These are phyloP conservation scores for Oenanthe javanica DNA, from an alignment of 140 eudicot genomes.

Conservation along the genomic window DNA sequence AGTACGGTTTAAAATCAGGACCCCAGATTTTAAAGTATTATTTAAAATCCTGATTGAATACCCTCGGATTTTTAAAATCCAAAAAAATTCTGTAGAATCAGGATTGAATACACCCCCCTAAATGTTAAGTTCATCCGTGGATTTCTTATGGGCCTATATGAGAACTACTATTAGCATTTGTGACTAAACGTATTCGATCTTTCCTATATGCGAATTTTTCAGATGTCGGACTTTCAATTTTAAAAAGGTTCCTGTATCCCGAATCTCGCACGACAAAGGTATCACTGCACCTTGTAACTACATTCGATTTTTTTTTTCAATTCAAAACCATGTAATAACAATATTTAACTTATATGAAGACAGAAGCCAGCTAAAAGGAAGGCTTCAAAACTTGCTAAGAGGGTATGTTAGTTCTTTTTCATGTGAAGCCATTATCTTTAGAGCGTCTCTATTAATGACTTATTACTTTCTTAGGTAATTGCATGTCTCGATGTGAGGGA, in stretches of 20 bases:
- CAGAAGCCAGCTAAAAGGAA: constrained; percentile 82
- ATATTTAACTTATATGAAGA: constrained; percentile 53
- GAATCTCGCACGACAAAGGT: constrained; percentile 67
- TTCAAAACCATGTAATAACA: constrained; percentile 25
- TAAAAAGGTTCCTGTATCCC: constrained; percentile 72
- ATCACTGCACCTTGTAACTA: constrained; percentile 18
- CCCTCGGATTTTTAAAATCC: too few relatives aligned
- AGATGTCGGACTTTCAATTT: constrained; percentile 91
- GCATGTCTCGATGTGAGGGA: constrained; percentile 99
- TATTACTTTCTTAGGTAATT: constrained; percentile 52
- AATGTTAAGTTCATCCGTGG: neutral
- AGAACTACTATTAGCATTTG: neutral
- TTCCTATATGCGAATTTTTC: constrained; percentile 20
- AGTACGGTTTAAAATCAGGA: too few relatives aligned
- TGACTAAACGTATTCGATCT: neutral
- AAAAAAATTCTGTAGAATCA: too few relatives aligned
- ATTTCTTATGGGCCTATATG: neutral
- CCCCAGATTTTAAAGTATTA: too few relatives aligned
- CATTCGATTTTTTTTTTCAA: neutral
- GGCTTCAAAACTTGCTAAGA: constrained; percentile 91
- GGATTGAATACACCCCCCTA: too few relatives aligned
- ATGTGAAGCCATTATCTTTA: neutral
- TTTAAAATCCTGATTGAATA: too few relatives aligned
- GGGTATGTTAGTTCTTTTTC: constrained; percentile 48
- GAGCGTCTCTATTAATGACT: neutral